Conservation (phyloP, 768 basidiomycete species). For the Rhodotorula taiwanensis region DNA sequence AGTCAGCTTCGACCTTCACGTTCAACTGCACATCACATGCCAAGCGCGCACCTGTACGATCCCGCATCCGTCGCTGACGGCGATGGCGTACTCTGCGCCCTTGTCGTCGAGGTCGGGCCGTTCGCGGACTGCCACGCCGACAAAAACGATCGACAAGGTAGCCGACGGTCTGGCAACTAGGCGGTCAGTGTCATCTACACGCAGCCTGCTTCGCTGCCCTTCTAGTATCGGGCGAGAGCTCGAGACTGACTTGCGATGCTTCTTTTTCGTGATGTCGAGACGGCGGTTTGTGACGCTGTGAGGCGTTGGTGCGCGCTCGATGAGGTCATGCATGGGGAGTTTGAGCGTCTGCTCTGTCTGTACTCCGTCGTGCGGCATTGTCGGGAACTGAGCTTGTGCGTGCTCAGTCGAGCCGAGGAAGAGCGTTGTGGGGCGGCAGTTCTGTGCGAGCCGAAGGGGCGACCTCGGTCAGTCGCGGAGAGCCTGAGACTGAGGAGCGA, state of each 20-base stretch:
- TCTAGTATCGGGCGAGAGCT: too few relatives aligned
- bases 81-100: slow-evolving; percentile 7
- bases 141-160: slow-evolving; percentile 11
- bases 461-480: too few relatives aligned
- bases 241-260: slow-evolving; percentile 8
- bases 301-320: background rate
- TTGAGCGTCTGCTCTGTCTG: too few relatives aligned
- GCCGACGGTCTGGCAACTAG: slow-evolving; percentile 2
- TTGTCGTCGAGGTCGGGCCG: slow-evolving; percentile 5
- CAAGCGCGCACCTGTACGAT: background rate
- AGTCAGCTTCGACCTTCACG: background rate
- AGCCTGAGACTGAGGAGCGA: too few relatives aligned
- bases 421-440: too few relatives aligned
- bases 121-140: slow-evolving; percentile 13
- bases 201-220: background rate
- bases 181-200: background rate
- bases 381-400: too few relatives aligned
- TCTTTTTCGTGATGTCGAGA: slow-evolving; percentile 6
- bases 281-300: background rate
- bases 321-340: background rate
- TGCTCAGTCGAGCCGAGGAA: too few relatives aligned
- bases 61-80: slow-evolving; percentile 5
- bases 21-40: background rate
- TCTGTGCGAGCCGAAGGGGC: too few relatives aligned
- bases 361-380: too few relatives aligned